These are phyloP conservation scores for Aureobasidium zeae DNA, from an alignment of 2,329 filamentous ascomycete genomes.

Conservation along the genomic window DNA sequence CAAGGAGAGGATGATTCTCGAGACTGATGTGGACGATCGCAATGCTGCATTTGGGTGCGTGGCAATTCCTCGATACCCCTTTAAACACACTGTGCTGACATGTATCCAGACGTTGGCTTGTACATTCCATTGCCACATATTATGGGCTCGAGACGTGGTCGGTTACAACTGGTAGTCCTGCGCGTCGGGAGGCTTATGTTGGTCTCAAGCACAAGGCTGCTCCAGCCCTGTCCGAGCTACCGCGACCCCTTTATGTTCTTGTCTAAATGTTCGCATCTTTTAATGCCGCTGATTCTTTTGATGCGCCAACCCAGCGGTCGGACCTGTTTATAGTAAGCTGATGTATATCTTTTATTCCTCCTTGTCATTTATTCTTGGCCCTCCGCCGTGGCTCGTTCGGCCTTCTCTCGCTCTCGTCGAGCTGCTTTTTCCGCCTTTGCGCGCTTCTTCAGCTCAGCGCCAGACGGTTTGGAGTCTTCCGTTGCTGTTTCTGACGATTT, in stretches of 20 bases:
- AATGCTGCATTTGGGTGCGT: slow-evolving; percentile 73
- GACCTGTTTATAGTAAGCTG: too few species aligned
- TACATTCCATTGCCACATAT: slow-evolving; percentile 84
- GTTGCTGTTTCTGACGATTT: slow-evolving; percentile 15
- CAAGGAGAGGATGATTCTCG: slow-evolving; percentile 66
- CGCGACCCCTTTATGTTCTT: slow-evolving; percentile 56
- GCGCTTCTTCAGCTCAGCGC: slow-evolving; percentile 76
- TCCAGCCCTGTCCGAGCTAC: slow-evolving; percentile 38
- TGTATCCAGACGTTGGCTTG: slow-evolving; percentile 71
- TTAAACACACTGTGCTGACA: slow-evolving; percentile 12
- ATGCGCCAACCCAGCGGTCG: too few species aligned
- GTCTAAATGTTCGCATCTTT: too few species aligned
- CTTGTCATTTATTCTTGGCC: background rate
- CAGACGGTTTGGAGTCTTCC: slow-evolving; percentile 48
- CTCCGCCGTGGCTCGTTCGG: slow-evolving; percentile 20
- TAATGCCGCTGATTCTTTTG: too few species aligned
- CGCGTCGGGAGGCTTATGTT: slow-evolving; percentile 73
- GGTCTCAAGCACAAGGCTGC: slow-evolving; percentile 48
- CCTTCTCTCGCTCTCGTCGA: slow-evolving; percentile 50
- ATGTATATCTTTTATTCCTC: background rate
- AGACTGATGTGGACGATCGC: slow-evolving; percentile 65
- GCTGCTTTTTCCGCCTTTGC: slow-evolving; percentile 88
- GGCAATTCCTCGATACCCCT: background rate
- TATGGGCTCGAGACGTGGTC: slow-evolving; percentile 83
- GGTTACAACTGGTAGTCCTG: slow-evolving; percentile 60